Evolutionary conservation across 2,329 filamentous ascomycete species (phyloP).

Genomic region (Penicillium expansum): DNA sequence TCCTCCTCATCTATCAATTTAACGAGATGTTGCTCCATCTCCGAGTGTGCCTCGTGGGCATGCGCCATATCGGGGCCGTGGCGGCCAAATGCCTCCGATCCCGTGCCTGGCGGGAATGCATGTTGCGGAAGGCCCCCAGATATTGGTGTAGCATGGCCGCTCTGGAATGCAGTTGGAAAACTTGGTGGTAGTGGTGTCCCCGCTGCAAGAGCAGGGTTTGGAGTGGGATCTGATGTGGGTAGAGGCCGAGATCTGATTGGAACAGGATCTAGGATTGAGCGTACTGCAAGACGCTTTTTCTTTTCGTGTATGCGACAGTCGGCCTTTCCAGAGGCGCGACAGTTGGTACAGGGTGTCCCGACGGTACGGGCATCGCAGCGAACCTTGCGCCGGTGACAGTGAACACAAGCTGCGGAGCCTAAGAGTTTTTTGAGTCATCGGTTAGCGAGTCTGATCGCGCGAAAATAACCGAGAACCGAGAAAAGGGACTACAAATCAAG

Average conservation of each 20-base stretch:
- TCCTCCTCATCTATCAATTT: conserved; percentile 53
- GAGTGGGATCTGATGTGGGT: conserved; percentile 23
- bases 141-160: conserved; percentile 18
- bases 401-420: conserved; percentile 48
- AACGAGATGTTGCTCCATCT: conserved; percentile 48
- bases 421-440: conserved; percentile 16
- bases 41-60: conserved; percentile 42
- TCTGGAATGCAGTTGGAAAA: conserved; percentile 29
- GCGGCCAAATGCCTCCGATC: conserved; percentile 25
- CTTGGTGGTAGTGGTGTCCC: conserved; percentile 22
- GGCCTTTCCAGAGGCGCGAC: conserved; percentile 41
- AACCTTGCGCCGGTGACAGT: conserved; percentile 53
- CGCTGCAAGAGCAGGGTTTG: conserved; percentile 22
- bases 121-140: conserved; percentile 19
- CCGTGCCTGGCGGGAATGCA: conserved; percentile 18
- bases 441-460: conserved; percentile 6
- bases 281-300: conserved; percentile 47
- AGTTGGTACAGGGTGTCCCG: conserved; percentile 52
- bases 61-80: conserved; percentile 30
- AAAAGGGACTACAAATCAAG: neutral
- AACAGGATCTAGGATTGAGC: conserved; percentile 44
- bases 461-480: neutral
- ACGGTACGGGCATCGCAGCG: conserved; percentile 51
- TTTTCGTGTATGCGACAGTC: conserved; percentile 53
- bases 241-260: conserved; percentile 47